A percentile compares a stretch with the other conserved stretches of the same genome.
These are phyloP conservation scores for Coemansia sp. DNA, from an alignment of 192 early-diverging fungal genomes.

Conservation along the genomic window DNA sequence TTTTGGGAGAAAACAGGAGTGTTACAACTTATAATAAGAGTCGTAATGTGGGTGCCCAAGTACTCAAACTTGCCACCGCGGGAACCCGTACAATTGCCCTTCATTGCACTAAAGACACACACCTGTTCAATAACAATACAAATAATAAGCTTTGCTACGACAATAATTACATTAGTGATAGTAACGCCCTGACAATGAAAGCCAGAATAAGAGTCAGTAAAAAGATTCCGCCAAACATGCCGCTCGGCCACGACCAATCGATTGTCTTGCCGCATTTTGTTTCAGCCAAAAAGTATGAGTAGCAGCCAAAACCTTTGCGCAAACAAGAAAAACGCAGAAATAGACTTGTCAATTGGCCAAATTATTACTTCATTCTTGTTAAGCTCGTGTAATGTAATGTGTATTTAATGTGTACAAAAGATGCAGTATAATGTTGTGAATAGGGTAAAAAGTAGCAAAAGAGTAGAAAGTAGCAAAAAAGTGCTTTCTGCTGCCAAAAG, in stretches of 20 bases:
- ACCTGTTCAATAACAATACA: conserved; percentile 41
- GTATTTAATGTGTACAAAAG: no score
- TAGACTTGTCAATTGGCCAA: no score
- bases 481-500: no score
- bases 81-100: conserved; percentile 32
- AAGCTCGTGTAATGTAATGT: no score
- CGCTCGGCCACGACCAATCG: conserved; percentile 48
- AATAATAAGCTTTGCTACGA: conserved; percentile 49
- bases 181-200: conserved; percentile 47
- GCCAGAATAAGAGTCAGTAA: conserved; percentile 44
- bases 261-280: conserved; percentile 46
- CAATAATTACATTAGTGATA: conserved; percentile 53
- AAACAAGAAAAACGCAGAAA: conserved; percentile 46
- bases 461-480: no score
- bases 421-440: no score
- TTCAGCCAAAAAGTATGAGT: conserved; percentile 50
- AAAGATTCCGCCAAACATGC: conserved; percentile 50
- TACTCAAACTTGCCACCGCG: conserved; percentile 43
- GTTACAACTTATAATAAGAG: no score
- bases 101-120: conserved; percentile 26
- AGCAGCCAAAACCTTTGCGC: conserved; percentile 52
- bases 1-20: no score
- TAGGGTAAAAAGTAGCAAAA: no score
- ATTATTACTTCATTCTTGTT: no score
- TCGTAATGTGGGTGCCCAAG: conserved; percentile 45